These are phyloP conservation scores for Trichoderma lentiforme DNA, from an alignment of 2,329 filamentous ascomycete genomes.

Conservation along the genomic window DNA sequence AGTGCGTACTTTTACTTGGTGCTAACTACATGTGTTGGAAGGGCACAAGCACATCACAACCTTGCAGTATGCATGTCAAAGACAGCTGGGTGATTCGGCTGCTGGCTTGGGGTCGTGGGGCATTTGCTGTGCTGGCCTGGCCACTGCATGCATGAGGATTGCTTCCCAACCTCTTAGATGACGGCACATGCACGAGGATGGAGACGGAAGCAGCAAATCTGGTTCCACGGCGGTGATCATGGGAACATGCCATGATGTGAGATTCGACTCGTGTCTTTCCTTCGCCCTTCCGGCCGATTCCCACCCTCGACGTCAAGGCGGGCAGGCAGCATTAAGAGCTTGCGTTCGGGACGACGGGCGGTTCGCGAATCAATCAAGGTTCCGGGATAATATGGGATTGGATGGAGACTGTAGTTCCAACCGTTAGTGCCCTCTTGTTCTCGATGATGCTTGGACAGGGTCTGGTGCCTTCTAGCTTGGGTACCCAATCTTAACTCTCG, in stretches of 20 bases:
- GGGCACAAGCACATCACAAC: not conserved
- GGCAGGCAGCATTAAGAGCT: slow-evolving; percentile 1
- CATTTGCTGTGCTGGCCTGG: slow-evolving; percentile 7
- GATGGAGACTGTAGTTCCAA: not conserved
- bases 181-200: slow-evolving; percentile 7
- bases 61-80: slow-evolving; percentile 11
- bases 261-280: not conserved
- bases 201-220: slow-evolving; percentile 2
- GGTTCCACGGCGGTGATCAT: slow-evolving; percentile 12
- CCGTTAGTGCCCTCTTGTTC: not conserved
- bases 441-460: not conserved
- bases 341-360: slow-evolving; percentile 3
- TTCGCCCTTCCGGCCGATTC: not conserved
- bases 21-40: not conserved
- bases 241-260: slow-evolving; percentile 4
- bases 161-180: slow-evolving; percentile 10
- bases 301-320: not conserved
- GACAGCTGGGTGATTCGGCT: slow-evolving; percentile 11
- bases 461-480: not conserved
- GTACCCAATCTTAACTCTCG: not conserved
- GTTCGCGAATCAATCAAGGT: slow-evolving; percentile 13
- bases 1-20: not conserved
- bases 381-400: slow-evolving; percentile 2
- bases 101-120: slow-evolving; percentile 7
- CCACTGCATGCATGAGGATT: not conserved